Evolutionary conservation across 2,329 filamentous ascomycete species (phyloP), one percentile per base, ranked within the genome.

Genomic region (Elsinoe australis): DNA sequence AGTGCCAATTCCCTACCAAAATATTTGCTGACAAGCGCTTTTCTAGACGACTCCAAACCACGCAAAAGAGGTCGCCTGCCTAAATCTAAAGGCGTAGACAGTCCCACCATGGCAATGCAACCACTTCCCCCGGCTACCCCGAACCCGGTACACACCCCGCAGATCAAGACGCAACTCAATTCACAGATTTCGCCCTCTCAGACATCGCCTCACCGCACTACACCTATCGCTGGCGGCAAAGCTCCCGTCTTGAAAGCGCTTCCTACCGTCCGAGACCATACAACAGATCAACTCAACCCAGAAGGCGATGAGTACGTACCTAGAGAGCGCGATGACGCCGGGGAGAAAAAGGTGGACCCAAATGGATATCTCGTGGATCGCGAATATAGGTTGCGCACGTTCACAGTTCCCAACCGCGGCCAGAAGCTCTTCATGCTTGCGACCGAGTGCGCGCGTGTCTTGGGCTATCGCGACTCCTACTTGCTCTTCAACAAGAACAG

Each of bases 341-440:
- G 92, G 48, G 92, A 98, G 71, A 88, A 87, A 66, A 98, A 98
- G 73, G 89, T 95, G 19, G 80, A 87, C 64, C 65, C 75, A 17
- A 87, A 88, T 58, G 92, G 92, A 32, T 82, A 89, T 60, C 79
- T 89, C 17, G 75, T 85, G 21, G 89, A 88, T 52, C 85, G 92
- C 58, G 84, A 90, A 61, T 98, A 95, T 70, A 82, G 85, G 64
- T 95, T 90, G 67, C 78, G 89, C 54, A 96, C 90, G 1, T 98
- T 98, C 64, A 80, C 86, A 55, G 89, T 98, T 3, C 88, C 90
- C 14, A 83, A 94, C 59, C 77, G 92, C 57, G 88, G 87, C 21
- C 83, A 94, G 56, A 95, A 95, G 67, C 77, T 96, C 4, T 98
- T 96, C 69, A 98, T 98, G 92, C 79, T 98, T 46, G 92, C 92